Evolutionary conservation across 1,284 basidiomycete species (phyloP).

Genomic region (Gomphus bonarii): DNA sequence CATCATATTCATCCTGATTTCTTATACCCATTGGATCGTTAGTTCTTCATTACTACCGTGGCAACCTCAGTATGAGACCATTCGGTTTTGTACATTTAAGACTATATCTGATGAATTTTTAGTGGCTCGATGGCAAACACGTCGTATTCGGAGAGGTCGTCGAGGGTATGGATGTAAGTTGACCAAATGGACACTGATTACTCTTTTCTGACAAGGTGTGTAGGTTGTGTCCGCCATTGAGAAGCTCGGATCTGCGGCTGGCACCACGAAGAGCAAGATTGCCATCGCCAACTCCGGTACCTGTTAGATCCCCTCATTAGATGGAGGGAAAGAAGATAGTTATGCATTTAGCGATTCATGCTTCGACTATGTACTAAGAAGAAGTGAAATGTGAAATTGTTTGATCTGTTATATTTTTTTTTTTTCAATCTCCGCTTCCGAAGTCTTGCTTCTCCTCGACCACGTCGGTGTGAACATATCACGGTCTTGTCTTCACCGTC

Average conservation of each 20-base stretch:
- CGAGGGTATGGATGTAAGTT: slow-evolving; percentile 37
- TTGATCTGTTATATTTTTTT: background rate
- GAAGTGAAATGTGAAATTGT: slow-evolving; percentile 1
- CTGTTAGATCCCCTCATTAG: slow-evolving; percentile 22
- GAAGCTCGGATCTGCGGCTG: slow-evolving; percentile 38
- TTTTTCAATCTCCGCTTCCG: background rate
- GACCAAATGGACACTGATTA: background rate
- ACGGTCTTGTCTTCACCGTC: background rate
- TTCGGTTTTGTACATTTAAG: background rate
- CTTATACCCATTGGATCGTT: slow-evolving; percentile 34
- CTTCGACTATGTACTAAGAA: background rate
- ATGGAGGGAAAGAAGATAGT: background rate
- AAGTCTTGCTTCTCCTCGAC: background rate
- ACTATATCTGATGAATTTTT: slow-evolving; percentile 3
- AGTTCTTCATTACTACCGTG: slow-evolving; percentile 64
- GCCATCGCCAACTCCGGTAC: slow-evolving; percentile 43
- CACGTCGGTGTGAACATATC: background rate
- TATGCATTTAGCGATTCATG: background rate
- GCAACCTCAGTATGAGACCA: slow-evolving; percentile 28
- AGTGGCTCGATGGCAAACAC: slow-evolving; percentile 70
- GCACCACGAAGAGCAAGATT: slow-evolving; percentile 36
- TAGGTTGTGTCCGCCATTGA: slow-evolving; percentile 57
- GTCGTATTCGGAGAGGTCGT: slow-evolving; percentile 79
- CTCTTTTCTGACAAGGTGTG: background rate
- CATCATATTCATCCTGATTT: slow-evolving; percentile 18